These are phyloP conservation scores for Tetracentron sinense DNA, from an alignment of 164 flowering plant genomes.

Conservation along the genomic window DNA sequence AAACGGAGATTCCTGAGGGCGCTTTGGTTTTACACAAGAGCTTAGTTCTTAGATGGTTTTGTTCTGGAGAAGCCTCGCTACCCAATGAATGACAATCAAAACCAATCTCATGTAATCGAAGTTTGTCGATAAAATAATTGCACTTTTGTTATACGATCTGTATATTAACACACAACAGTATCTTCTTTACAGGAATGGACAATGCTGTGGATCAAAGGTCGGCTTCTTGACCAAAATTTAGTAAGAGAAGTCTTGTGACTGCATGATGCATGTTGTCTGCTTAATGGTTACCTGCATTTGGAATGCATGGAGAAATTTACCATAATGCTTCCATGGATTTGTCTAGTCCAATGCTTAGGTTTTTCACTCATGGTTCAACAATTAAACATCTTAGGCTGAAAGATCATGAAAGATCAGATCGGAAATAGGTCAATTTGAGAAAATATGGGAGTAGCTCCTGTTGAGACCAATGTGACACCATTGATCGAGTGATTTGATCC, in stretches of 20 bases:
- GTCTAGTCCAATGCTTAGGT: too few species aligned
- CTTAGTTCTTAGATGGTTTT: background rate
- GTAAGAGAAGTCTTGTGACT: background rate
- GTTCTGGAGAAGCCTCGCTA: background rate
- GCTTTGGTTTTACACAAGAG: background rate
- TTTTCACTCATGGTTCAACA: too few species aligned
- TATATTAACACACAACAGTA: conserved; percentile 18
- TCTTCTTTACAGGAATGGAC: conserved; percentile 16
- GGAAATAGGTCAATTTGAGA: too few species aligned
- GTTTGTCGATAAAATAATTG: conserved; percentile 10
- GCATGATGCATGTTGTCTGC: background rate
- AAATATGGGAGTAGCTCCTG: too few species aligned
- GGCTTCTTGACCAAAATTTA: conserved; percentile 2
- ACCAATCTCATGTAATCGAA: conserved; percentile 4
- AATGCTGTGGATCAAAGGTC: background rate
- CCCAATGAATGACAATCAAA: background rate
- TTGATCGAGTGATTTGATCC: too few species aligned
- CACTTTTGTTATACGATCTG: conserved; percentile 14
- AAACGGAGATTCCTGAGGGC: conserved; percentile 1
- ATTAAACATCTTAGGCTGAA: too few species aligned
- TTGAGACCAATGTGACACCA: too few species aligned
- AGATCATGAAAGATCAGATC: too few species aligned
- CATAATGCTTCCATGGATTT: too few species aligned
- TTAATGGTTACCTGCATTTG: too few species aligned
- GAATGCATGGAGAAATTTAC: too few species aligned